phyloP scores from a whole-genome alignment of 2,329 filamentous ascomycete species.

The Calonectria leucothoes region DNA sequence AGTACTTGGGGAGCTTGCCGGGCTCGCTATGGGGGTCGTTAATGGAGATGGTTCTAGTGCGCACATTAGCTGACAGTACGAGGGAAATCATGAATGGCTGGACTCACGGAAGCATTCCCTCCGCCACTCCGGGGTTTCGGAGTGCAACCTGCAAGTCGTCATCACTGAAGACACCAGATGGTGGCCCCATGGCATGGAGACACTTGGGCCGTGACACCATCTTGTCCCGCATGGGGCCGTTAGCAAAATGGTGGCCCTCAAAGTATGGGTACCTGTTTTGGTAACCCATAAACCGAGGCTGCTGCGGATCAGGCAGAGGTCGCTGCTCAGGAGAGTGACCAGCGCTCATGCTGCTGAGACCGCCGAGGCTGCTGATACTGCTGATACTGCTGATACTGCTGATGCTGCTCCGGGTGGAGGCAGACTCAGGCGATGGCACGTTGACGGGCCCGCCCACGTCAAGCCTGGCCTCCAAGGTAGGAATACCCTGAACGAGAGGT shows the following conservation, averaged over 20 bases:
- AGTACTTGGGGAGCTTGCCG: slow-evolving; percentile 14
- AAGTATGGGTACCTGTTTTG: background rate
- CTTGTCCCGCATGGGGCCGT: background rate
- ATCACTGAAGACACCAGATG: background rate
- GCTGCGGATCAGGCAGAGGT: slow-evolving; percentile 26
- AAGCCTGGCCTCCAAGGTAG: background rate
- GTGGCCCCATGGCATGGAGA: background rate
- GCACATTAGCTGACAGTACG: background rate
- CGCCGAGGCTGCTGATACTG: background rate
- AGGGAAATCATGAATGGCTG: background rate
- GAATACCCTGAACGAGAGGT: slow-evolving; percentile 11
- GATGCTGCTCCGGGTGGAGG: slow-evolving; percentile 3
- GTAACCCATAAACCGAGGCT: background rate
- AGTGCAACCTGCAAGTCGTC: slow-evolving; percentile 7
- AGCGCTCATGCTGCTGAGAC: slow-evolving; percentile 9
- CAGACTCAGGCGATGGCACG: slow-evolving; percentile 23
- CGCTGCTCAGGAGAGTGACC: slow-evolving; percentile 33
- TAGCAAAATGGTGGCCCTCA: background rate
- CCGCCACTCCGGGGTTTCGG: background rate
- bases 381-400: background rate
- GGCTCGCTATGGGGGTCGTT: background rate
- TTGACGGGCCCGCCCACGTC: background rate
- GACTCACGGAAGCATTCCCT: slow-evolving; percentile 4
- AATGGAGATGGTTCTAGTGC: background rate
- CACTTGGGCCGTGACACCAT: background rate